Percentiles rank a stretch among this genome's conserved stretches.
Evolutionary conservation across 805 yeast species (phyloP).

Genomic region (Teunomyces panamensis): DNA sequence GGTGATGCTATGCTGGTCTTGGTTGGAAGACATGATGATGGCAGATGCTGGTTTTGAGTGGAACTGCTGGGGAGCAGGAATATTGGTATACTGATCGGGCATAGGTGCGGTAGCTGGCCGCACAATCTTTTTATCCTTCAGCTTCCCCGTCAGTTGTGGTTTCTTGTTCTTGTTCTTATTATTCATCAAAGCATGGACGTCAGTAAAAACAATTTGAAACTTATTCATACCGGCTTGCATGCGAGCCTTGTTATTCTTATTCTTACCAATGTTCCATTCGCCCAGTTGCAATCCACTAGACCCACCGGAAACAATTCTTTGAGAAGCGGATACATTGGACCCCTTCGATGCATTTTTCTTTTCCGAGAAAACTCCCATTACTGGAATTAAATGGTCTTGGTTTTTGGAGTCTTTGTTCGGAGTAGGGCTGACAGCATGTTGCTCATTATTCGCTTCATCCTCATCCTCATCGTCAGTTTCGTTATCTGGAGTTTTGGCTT

Average conservation of each 20-base stretch:
- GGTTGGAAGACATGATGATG: not conserved
- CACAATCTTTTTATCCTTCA: not conserved
- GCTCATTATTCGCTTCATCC: constrained; percentile 1
- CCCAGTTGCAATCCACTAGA: not conserved
- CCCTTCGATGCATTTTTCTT: constrained; percentile 11
- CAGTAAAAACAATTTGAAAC: constrained; percentile 47
- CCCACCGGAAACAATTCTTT: not conserved
- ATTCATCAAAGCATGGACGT: constrained; percentile 22
- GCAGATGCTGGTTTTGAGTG: not conserved
- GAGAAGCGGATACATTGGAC: not conserved
- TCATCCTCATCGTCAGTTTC: constrained; percentile 8
- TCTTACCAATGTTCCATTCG: constrained; percentile 1
- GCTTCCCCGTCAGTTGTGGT: not conserved
- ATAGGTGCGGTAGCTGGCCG: not conserved
- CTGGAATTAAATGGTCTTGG: constrained; percentile 22
- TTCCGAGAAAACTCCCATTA: constrained; percentile 40
- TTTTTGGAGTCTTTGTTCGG: constrained; percentile 26
- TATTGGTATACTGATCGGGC: not conserved
- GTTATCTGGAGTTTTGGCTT: constrained; percentile 7
- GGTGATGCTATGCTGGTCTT: constrained; percentile 6
- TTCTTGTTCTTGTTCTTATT: constrained; percentile 10
- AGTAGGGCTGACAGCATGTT: constrained; percentile 36
- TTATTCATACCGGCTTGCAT: constrained; percentile 42
- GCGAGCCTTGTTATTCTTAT: constrained; percentile 8
- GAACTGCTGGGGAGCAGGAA: not conserved